Base-by-base conservation (phyloP, 345 rosid species). In the Luvunga scandens region DNA sequence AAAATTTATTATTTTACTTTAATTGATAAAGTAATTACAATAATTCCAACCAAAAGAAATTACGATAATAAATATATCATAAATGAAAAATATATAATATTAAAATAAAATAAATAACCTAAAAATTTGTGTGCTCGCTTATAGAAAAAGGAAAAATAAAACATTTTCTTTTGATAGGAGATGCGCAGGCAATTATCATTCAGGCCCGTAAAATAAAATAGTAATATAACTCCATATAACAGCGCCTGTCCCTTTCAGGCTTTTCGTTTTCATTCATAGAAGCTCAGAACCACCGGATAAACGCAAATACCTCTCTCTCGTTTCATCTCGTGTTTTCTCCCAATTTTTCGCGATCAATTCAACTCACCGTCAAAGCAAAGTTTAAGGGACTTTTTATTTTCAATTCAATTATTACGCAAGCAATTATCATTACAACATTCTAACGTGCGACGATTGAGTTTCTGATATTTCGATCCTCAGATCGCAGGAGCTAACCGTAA, bases 401-500 rank as follows among this genome's bases (percentile, higher is more conserved):
- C 8, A 4, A 9, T 53, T 53, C 22, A 53, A 31, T 24, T 24
- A 56, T 73, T 19, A 1, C n/a, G 28, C 24, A 34, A 36, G 38
- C 65, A 59, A 34, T 73, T 13, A 60, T 59, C 13, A 59, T 16
- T 12, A 24, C 24, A n/a, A 9, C 25, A 36, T 24, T 25, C 16
- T 36, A 18, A 38, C 12, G 70, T 38, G 72, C 53, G 22, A 12
- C 53, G 34, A 12, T 48, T 39, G 30, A 4, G 74, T 76, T 69
- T 38, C 76, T 27, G 38, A 63, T 60, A 36, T 72, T 76, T 68
- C 53, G 66, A 71, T 79, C n/a, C 72, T 60, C 75, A 65, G 82
- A 79, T 82, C 85, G 77, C 65, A 67, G 50, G 39, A 69, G 69
- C 73, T 31, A 45, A 24, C 69, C 19, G 2, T 60, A 27, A 79